phyloP scores from a whole-genome alignment of 2,329 filamentous ascomycete species.

The Pezicula radicicola region DNA sequence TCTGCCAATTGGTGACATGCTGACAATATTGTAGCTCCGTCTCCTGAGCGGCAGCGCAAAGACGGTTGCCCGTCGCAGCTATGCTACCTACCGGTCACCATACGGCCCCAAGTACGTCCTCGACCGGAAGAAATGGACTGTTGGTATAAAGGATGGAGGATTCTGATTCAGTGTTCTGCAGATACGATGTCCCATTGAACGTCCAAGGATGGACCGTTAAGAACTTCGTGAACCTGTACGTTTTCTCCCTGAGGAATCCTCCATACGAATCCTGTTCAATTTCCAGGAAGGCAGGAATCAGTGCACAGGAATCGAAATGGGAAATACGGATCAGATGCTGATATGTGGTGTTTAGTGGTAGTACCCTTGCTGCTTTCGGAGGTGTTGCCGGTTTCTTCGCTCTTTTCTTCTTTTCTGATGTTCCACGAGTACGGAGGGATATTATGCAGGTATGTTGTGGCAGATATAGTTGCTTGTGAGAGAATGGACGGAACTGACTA shows the following conservation, averaged over 20 bases:
- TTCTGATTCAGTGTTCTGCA: slow-evolving; percentile 24
- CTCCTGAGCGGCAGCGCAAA: slow-evolving; percentile 14
- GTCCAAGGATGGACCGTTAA: slow-evolving; percentile 49
- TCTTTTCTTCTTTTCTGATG: slow-evolving; percentile 60
- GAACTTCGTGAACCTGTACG: slow-evolving; percentile 47
- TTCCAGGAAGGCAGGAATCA: not conserved
- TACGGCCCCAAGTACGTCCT: slow-evolving; percentile 63
- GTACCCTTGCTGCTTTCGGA: slow-evolving; percentile 52
- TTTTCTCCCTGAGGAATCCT: slow-evolving; percentile 3
- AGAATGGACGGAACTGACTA: slow-evolving; percentile 5
- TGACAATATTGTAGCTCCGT: slow-evolving; percentile 11
- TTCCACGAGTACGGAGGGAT: slow-evolving; percentile 57
- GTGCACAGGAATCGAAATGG: not conserved
- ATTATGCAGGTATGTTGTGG: slow-evolving; percentile 49
- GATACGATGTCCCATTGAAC: slow-evolving; percentile 58
- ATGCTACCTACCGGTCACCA: slow-evolving; percentile 52
- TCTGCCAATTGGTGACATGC: not conserved
- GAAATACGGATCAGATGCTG: not conserved
- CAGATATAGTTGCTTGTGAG: not conserved
- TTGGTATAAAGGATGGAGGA: not conserved
- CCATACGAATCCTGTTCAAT: not conserved
- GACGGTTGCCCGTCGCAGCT: slow-evolving; percentile 10
- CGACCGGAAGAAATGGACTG: slow-evolving; percentile 10
- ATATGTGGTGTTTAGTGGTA: slow-evolving; percentile 37
- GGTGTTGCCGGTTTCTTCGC: slow-evolving; percentile 52